Evolutionary conservation across 2,329 filamentous ascomycete species (phyloP).

Genomic region (Eurotiales sp.): DNA sequence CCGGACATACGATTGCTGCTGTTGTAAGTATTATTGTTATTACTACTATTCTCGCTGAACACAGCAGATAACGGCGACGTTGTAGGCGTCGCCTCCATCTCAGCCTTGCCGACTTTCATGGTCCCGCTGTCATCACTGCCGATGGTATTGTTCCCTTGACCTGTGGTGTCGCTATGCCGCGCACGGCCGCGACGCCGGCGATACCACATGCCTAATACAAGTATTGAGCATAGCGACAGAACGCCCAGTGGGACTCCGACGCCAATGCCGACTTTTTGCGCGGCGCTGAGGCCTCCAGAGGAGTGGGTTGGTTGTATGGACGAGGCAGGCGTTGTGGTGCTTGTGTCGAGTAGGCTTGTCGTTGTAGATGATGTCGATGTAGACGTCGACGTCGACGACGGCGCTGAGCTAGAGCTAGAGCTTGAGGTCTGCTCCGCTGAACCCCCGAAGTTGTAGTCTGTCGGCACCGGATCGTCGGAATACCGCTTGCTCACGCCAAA

Average conservation of each 20-base stretch:
- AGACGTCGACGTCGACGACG: not conserved
- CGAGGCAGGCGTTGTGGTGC: not conserved
- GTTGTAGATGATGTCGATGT: not conserved
- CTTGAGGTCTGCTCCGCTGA: not conserved
- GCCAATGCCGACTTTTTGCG: not conserved
- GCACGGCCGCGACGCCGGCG: not conserved
- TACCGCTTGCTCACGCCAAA: slow-evolving; percentile 9
- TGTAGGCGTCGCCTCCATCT: too few relatives aligned
- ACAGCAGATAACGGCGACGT: not conserved
- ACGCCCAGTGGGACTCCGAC: not conserved
- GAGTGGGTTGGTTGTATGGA: not conserved
- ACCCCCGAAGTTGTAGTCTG: slow-evolving; percentile 2
- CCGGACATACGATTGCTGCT: not conserved
- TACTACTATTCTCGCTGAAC: too few relatives aligned
- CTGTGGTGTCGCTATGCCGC: too few relatives aligned
- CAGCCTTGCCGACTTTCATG: not conserved
- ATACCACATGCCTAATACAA: not conserved
- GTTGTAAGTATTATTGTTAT: too few relatives aligned
- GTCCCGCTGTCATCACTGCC: not conserved
- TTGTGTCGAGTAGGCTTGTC: not conserved
- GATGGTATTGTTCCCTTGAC: not conserved
- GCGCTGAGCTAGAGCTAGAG: not conserved
- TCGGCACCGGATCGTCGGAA: not conserved
- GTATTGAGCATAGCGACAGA: not conserved
- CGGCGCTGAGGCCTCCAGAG: not conserved